These are phyloP conservation scores for Cubamyces lactineus DNA, from an alignment of 768 basidiomycete genomes.

Conservation along the genomic window DNA sequence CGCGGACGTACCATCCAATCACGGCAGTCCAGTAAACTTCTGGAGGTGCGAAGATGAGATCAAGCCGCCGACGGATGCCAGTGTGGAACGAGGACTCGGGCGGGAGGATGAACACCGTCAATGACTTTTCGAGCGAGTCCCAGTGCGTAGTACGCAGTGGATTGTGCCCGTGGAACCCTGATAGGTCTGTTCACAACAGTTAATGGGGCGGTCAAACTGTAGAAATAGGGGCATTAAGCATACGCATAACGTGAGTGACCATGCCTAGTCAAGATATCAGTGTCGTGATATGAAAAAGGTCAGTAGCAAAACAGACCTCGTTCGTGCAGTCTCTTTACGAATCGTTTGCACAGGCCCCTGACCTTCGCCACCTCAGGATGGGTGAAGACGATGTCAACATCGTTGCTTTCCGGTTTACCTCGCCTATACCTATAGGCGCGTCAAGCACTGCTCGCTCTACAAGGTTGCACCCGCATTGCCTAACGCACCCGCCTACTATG, in stretches of 20 bases:
- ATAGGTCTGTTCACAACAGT: slow-evolving; percentile 49
- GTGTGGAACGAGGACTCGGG: slow-evolving; percentile 34
- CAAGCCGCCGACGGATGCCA: slow-evolving; percentile 68
- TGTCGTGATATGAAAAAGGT: not conserved
- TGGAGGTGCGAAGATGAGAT: slow-evolving; percentile 79
- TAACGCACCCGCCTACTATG: slow-evolving; percentile 78
- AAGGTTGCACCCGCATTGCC: not conserved
- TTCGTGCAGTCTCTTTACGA: slow-evolving; percentile 60
- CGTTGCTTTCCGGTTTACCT: slow-evolving; percentile 80
- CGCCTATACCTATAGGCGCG: slow-evolving; percentile 66
- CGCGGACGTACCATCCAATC: slow-evolving; percentile 69
- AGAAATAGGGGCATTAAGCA: slow-evolving; percentile 37
- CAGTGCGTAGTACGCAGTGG: slow-evolving; percentile 61
- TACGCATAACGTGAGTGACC: slow-evolving; percentile 85
- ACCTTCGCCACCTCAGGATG: slow-evolving; percentile 60
- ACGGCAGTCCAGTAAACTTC: slow-evolving; percentile 88
- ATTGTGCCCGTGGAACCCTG: slow-evolving; percentile 60
- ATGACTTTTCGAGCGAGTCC: slow-evolving; percentile 83
- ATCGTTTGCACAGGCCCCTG: slow-evolving; percentile 62
- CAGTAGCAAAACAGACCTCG: slow-evolving; percentile 46
- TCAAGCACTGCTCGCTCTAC: not conserved
- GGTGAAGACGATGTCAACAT: slow-evolving; percentile 89
- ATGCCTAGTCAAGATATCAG: slow-evolving; percentile 48
- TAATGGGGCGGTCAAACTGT: not conserved
- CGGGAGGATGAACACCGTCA: slow-evolving; percentile 79